These are phyloP conservation scores for Cnidoscolus chayamansa DNA, from an alignment of 441 rosid genomes.

Conservation along the genomic window DNA sequence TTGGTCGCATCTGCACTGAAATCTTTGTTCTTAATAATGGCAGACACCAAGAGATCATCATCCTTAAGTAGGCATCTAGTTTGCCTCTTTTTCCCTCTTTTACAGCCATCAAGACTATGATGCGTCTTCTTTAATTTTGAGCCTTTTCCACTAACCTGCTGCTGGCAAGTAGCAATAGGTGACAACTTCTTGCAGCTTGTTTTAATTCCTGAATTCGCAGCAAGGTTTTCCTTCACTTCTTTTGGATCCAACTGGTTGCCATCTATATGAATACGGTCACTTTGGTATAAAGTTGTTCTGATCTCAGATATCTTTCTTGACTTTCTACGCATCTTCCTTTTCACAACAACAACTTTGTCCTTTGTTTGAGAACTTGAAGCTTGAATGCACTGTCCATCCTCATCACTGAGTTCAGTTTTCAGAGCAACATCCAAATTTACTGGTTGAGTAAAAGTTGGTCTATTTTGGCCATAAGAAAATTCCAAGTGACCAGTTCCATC, in stretches of 20 bases:
- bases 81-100: constrained; percentile 41
- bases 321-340: constrained; percentile 60
- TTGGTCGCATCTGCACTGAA: constrained; percentile 28
- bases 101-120: constrained; percentile 32
- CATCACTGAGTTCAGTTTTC: constrained; percentile 35
- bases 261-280: constrained; percentile 27
- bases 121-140: constrained; percentile 36
- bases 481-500: constrained; percentile 24
- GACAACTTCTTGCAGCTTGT: constrained; percentile 26
- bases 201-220: constrained; percentile 18
- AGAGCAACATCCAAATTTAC: constrained; percentile 24
- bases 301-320: constrained; percentile 71
- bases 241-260: constrained; percentile 33
- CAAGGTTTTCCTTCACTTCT: constrained; percentile 30
- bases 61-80: constrained; percentile 50
- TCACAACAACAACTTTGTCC: constrained; percentile 28
- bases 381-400: constrained; percentile 36
- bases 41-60: constrained; percentile 65
- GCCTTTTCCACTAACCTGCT: constrained; percentile 32
- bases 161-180: constrained; percentile 25
- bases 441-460: constrained; percentile 10
- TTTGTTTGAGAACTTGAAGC: constrained; percentile 34
- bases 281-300: constrained; percentile 38
- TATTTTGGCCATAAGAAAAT: constrained; percentile 13
- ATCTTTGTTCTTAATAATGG: constrained; percentile 56